Percentiles rank a stretch among this genome's conserved stretches.
Evolutionary conservation across 2,329 filamentous ascomycete genomes (phyloP).

Genomic region (Leptographium lundbergii): DNA sequence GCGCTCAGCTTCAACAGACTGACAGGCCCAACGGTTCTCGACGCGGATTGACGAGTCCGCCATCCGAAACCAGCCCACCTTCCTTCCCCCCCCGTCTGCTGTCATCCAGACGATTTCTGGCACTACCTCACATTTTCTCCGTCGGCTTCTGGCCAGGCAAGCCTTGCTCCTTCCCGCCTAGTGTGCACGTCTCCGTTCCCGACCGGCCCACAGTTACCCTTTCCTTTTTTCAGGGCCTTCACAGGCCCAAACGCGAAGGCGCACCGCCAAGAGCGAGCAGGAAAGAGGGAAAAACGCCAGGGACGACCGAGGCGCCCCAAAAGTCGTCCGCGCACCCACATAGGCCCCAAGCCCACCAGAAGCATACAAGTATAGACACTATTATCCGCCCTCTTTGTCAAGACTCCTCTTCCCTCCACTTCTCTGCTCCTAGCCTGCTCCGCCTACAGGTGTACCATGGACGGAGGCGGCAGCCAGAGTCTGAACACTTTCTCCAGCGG

Average conservation of each 20-base stretch:
- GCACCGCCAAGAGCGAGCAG: not conserved
- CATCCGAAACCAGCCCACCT: not conserved
- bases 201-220: constrained; percentile 14
- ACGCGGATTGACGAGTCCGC: not conserved
- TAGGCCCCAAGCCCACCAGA: not conserved
- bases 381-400: not conserved
- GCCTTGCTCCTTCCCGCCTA: constrained; percentile 5
- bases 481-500: constrained; percentile 29
- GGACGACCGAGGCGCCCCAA: not conserved
- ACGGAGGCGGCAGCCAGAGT: constrained; percentile 19
- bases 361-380: not conserved
- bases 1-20: not conserved
- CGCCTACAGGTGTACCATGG: constrained; percentile 27
- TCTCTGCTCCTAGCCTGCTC: constrained; percentile 3
- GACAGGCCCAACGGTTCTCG: not conserved
- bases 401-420: not conserved
- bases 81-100: not conserved
- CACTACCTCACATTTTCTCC: constrained; percentile 5
- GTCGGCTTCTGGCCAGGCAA: constrained; percentile 1
- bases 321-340: not conserved
- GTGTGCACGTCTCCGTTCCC: constrained; percentile 7
- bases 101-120: not conserved
- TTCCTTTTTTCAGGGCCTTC: constrained; percentile 5
- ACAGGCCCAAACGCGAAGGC: not conserved
- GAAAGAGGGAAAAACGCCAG: not conserved